These are phyloP conservation scores for Colletotrichum musae DNA, from an alignment of 2,329 filamentous ascomycete species.

Conservation along the genomic window DNA sequence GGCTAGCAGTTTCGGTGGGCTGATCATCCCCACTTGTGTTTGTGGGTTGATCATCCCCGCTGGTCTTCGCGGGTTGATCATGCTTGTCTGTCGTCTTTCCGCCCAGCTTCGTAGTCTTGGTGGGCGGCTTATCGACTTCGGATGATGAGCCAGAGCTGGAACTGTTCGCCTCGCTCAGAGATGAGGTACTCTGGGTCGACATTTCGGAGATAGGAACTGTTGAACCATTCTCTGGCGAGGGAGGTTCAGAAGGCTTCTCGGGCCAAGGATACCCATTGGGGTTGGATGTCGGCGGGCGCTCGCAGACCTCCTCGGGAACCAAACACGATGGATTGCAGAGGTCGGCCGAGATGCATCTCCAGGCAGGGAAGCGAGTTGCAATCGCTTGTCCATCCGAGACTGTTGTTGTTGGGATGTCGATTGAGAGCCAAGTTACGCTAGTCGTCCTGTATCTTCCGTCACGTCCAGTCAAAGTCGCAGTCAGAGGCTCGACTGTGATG, in stretches of 20 bases:
- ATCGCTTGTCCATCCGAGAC: neutral
- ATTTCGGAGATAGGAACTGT: neutral
- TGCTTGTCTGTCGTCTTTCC: no score
- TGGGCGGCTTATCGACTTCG: no score
- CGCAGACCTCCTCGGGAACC: constrained; percentile 22
- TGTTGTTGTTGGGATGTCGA: constrained; percentile 9
- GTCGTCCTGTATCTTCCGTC: constrained; percentile 26
- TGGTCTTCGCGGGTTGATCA: no score
- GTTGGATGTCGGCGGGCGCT: neutral
- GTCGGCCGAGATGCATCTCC: constrained; percentile 30
- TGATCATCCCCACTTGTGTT: no score
- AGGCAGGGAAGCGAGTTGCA: constrained; percentile 9
- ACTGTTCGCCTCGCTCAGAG: neutral
- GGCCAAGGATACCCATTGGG: constrained; percentile 24
- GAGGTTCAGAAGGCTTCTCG: neutral
- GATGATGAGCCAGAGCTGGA: neutral
- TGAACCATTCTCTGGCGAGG: neutral
- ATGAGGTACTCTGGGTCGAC: neutral
- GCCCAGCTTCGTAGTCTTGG: no score
- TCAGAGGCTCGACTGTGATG: constrained; percentile 24
- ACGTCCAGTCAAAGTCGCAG: constrained; percentile 2
- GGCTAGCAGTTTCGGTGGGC: no score
- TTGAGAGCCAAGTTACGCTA: constrained; percentile 35
- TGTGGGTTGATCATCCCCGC: no score
- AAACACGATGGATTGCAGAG: constrained; percentile 23